These are phyloP conservation scores for Lactifluus volemus DNA, from an alignment of 768 basidiomycete species.

Conservation along the genomic window DNA sequence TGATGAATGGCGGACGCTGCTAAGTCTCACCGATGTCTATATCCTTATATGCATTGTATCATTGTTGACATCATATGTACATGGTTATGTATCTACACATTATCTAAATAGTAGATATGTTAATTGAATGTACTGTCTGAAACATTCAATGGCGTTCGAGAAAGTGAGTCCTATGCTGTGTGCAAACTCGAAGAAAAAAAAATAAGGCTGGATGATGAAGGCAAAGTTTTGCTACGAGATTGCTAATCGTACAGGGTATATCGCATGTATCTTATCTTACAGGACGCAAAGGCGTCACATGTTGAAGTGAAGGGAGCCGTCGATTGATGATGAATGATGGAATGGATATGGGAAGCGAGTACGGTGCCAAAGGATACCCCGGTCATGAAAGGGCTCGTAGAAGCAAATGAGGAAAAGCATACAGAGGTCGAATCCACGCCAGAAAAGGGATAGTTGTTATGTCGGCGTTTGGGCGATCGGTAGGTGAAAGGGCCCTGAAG, in stretches of 20 bases:
- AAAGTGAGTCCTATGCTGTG: background rate
- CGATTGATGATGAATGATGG: conserved; percentile 4
- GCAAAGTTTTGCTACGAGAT: background rate
- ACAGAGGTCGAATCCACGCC: background rate
- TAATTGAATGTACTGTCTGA: conserved; percentile 11
- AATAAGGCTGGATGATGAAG: background rate
- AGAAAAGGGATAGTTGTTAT: background rate
- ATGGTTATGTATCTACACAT: conserved; percentile 10
- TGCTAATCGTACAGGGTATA: conserved; percentile 14
- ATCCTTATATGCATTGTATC: conserved; percentile 9
- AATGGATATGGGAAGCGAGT: conserved; percentile 7
- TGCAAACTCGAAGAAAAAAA: background rate
- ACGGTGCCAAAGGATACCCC: background rate
- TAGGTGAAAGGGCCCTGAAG: background rate
- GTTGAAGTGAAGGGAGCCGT: conserved; percentile 1
- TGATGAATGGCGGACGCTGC: conserved; percentile 17
- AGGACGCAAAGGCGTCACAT: background rate
- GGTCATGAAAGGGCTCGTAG: background rate
- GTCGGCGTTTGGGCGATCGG: background rate
- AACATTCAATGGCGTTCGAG: background rate
- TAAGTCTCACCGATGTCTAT: background rate
- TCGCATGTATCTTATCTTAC: conserved; percentile 2
- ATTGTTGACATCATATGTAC: conserved; percentile 8
- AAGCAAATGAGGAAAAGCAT: background rate
- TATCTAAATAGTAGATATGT: conserved; percentile 20